Percentiles rank a stretch among this genome's conserved stretches.
phyloP scores from a whole-genome alignment of 2,329 filamentous ascomycete species.

The Rhinocladiella mackenziei region DNA sequence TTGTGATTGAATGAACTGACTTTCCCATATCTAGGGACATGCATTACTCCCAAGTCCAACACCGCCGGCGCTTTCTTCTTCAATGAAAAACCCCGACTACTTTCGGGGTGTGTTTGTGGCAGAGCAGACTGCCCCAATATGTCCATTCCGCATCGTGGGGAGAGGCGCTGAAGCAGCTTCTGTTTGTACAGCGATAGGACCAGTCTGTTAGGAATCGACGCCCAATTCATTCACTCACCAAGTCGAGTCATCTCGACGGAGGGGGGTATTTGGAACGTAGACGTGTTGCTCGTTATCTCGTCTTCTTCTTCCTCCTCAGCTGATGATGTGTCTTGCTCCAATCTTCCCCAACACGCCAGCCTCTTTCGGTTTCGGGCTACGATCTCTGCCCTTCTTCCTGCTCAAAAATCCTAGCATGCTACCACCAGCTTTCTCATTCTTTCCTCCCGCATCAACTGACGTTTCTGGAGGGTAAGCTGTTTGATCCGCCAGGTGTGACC shows the following conservation, averaged over 20 bases:
- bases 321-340: slow-evolving; percentile 78
- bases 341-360: slow-evolving; percentile 92
- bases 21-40: too few relatives aligned
- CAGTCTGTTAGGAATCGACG: not conserved
- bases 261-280: too few relatives aligned
- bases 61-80: too few relatives aligned
- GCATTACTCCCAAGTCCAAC: too few relatives aligned
- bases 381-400: slow-evolving; percentile 81
- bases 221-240: not conserved
- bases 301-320: slow-evolving; percentile 41
- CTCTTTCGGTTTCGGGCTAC: slow-evolving; percentile 92
- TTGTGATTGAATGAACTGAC: too few relatives aligned
- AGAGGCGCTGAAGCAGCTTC: too few relatives aligned
- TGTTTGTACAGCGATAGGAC: too few relatives aligned
- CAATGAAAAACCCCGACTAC: too few relatives aligned
- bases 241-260: not conserved
- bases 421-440: slow-evolving; percentile 45
- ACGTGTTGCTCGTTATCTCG: not conserved
- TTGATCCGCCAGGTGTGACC: slow-evolving; percentile 84
- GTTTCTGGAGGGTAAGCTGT: slow-evolving; percentile 54
- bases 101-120: too few relatives aligned
- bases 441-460: slow-evolving; percentile 33
- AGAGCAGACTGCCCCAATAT: too few relatives aligned
- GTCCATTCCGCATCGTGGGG: too few relatives aligned
- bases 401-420: slow-evolving; percentile 86